Evolutionary conservation across 768 basidiomycete species (phyloP).

Genomic region (Favolaschia claudopus): DNA sequence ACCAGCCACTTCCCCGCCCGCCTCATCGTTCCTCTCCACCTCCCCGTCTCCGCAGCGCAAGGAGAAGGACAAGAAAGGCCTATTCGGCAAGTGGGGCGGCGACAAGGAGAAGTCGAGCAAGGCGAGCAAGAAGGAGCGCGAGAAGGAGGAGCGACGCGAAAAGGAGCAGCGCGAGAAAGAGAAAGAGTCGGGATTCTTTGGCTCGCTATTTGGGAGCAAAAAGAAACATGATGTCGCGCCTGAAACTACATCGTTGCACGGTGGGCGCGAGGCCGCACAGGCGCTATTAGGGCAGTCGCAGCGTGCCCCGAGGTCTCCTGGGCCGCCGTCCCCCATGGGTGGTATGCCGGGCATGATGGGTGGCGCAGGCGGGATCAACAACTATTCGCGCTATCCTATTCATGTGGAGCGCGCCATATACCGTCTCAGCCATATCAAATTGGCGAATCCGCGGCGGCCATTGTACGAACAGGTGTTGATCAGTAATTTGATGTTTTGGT

Average conservation of each 20-base stretch:
- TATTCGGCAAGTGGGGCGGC: constrained; percentile 62
- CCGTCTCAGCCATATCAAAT: constrained; percentile 96
- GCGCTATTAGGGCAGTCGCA: constrained; percentile 83
- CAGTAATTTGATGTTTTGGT: constrained; percentile 99
- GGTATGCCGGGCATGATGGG: constrained; percentile 20
- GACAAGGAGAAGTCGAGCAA: constrained; percentile 53
- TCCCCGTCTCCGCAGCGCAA: constrained; percentile 53
- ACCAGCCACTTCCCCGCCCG: constrained; percentile 42
- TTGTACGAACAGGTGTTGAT: constrained; percentile 96
- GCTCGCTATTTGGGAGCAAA: constrained; percentile 89
- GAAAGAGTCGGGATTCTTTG: constrained; percentile 88
- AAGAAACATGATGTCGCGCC: constrained; percentile 78
- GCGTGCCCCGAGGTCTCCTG: constrained; percentile 69
- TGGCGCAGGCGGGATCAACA: constrained; percentile 47
- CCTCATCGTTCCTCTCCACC: constrained; percentile 40
- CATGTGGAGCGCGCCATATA: constrained; percentile 99
- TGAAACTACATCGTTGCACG: constrained; percentile 39
- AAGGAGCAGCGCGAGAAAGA: constrained; percentile 62
- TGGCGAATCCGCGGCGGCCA: constrained; percentile 95
- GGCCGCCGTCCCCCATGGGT: constrained; percentile 40
- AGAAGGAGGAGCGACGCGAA: constrained; percentile 56
- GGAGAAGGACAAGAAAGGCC: constrained; percentile 75
- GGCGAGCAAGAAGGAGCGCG: constrained; percentile 48
- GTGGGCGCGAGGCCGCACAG: constrained; percentile 85
- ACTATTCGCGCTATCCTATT: constrained; percentile 89